Percentiles rank a stretch among this genome's conserved stretches.
Evolutionary conservation across 495 filamentous ascomycete genomes (phyloP).

Genomic region (Hyaloscypha bicolor): DNA sequence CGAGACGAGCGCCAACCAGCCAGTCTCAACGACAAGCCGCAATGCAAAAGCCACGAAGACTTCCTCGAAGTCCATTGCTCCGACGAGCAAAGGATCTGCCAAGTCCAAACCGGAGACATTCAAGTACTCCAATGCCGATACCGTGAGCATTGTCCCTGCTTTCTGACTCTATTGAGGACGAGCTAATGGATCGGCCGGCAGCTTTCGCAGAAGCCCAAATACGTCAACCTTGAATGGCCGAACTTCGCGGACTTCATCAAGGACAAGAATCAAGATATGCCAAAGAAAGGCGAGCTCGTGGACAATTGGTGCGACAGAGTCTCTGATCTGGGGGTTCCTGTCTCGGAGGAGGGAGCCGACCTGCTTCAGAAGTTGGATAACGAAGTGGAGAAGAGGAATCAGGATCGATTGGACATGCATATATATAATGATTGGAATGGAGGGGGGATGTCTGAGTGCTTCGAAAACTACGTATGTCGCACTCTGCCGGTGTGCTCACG

Average conservation of each 20-base stretch:
- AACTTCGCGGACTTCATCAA: slow-evolving; percentile 16
- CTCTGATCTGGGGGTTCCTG: slow-evolving; percentile 14
- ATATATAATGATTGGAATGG: slow-evolving; percentile 43
- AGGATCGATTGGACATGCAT: slow-evolving; percentile 44
- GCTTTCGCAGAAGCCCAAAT: slow-evolving; percentile 15
- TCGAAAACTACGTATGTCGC: slow-evolving; percentile 40
- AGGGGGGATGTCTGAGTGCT: slow-evolving; percentile 42
- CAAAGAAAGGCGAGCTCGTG: slow-evolving; percentile 9
- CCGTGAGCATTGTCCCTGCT: not conserved
- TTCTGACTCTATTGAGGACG: not conserved
- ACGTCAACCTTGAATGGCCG: slow-evolving; percentile 18
- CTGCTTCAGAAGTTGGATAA: slow-evolving; percentile 6
- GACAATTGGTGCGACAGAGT: slow-evolving; percentile 6
- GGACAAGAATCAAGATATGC: slow-evolving; percentile 23
- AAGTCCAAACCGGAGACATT: not conserved
- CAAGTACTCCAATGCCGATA: slow-evolving; percentile 20
- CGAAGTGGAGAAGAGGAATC: slow-evolving; percentile 37
- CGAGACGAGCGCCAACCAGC: slow-evolving; percentile 1
- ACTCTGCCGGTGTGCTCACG: not conserved
- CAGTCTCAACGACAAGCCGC: not conserved
- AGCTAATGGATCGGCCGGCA: not conserved
- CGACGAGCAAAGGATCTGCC: not conserved
- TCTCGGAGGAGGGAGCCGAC: slow-evolving; percentile 8
- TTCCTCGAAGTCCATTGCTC: slow-evolving; percentile 7
- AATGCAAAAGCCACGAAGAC: slow-evolving; percentile 15